phyloP scores from a whole-genome alignment of 305 asterid genomes.

The Solanum hybrid region DNA sequence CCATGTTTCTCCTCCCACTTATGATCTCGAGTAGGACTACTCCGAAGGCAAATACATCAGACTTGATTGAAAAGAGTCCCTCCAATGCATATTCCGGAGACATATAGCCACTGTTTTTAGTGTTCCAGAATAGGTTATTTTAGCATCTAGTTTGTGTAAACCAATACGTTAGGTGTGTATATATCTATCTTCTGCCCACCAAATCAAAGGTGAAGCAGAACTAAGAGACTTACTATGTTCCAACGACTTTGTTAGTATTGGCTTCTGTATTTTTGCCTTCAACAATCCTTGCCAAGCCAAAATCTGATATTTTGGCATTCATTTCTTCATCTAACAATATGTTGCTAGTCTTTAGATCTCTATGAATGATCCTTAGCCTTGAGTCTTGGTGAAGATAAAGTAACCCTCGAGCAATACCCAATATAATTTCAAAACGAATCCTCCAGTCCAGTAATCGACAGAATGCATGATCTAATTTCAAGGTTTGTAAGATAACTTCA shows the following conservation, averaged over 20 bases:
- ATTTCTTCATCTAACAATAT: neutral
- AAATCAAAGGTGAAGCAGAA: neutral
- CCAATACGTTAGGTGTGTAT: neutral
- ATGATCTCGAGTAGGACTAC: constrained; percentile 22
- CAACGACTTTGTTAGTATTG: constrained; percentile 8
- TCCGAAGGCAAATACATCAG: constrained; percentile 23
- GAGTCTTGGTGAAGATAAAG: constrained; percentile 15
- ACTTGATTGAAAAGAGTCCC: constrained; percentile 18
- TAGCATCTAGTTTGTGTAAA: neutral
- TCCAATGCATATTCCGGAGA: constrained; percentile 24
- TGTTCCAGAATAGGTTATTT: neutral
- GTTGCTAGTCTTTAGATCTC: neutral
- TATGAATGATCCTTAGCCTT: neutral
- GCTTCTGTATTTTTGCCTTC: constrained; percentile 4
- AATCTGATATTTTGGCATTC: neutral
- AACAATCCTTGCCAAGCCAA: neutral
- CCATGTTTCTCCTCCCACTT: constrained; percentile 20
- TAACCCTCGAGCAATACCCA: constrained; percentile 17
- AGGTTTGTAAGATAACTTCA: neutral
- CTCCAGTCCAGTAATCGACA: constrained; percentile 10
- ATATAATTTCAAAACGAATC: constrained; percentile 11
- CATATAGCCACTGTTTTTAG: constrained; percentile 18
- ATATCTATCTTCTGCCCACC: neutral
- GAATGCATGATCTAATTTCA: neutral
- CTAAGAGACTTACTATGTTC: constrained; percentile 10